Base-by-base conservation (phyloP, 2,329 filamentous ascomycete genomes). In the Aureobasidium sp. region DNA sequence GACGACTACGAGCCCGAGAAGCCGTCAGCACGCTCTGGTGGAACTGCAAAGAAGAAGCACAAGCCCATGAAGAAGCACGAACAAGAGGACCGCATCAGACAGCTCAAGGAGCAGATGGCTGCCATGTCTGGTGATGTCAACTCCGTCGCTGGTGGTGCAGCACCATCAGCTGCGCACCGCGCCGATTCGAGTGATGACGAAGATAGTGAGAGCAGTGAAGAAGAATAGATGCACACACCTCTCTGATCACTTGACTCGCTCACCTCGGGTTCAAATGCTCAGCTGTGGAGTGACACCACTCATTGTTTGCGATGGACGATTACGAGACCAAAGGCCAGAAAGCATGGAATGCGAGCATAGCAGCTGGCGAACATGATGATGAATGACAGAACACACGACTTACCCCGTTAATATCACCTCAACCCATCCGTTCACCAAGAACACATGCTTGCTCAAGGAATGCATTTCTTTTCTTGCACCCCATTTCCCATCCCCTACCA, bases 31-130 rank as follows among this genome's bases (percentile, higher is more conserved):
- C 70, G 75, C 27, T 46, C 60, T 20, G 72, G 74, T 26, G 76
- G 76, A 65, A 59, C 61, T 61, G 86, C 85, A 74, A 82, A 83
- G 59, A 87, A 86, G 77, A 88, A 88, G 79, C 88, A 89, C 74
- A 89, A 89, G 78, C 87, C 87, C 1, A 90, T 90, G 87, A 86
- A 84, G 74, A 87, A 87, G 75, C 76, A 78, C 37, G 87, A 89
- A 74, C 87, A 90, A 74, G 86, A 88, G 70, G 80, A 82, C 46
- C 86, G 84, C 66, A 87, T 90, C 68, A 79, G 82, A 66, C 79
- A 84, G 71, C 79, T 89, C 27, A 80, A 84, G 66, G 81, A 83
- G 70, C 81, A 85, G 65, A 78, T 87, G 67, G 79, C 69, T 44
- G 68, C 68, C 20, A 62, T 66, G 60, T 46, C 51, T 36, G 56